Percentiles rank a stretch among this genome's conserved stretches.
Conservation (phyloP, 2,329 filamentous ascomycete species). For the Aspergillus japonicus region DNA sequence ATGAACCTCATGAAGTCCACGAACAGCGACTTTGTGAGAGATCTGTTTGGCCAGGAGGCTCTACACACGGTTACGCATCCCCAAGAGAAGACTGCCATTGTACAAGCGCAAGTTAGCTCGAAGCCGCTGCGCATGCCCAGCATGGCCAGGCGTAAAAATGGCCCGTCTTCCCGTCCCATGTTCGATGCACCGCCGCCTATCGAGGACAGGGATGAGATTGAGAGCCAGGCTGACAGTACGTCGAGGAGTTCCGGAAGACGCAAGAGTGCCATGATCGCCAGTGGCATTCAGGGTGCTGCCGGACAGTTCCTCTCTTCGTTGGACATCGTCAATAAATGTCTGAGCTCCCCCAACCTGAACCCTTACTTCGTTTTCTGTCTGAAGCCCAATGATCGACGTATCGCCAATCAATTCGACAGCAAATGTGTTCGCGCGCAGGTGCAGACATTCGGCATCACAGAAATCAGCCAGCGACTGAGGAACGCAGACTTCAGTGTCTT, state of each 20-base stretch:
- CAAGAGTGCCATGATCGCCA: conserved; percentile 41
- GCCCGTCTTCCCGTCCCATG: conserved; percentile 49
- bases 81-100: conserved; percentile 82
- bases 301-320: conserved; percentile 88
- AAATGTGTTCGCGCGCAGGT: conserved; percentile 95
- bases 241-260: conserved; percentile 31
- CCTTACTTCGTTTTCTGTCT: conserved; percentile 95
- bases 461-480: conserved; percentile 89
- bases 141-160: conserved; percentile 77
- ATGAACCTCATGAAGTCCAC: conserved; percentile 90
- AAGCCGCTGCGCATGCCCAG: conserved; percentile 91
- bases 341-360: conserved; percentile 80
- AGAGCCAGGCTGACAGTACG: conserved; percentile 34
- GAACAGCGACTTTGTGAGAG: conserved; percentile 82
- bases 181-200: conserved; percentile 26
- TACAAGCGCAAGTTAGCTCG: conserved; percentile 94
- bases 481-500: conserved; percentile 96
- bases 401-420: conserved; percentile 98
- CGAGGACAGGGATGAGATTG: conserved; percentile 43
- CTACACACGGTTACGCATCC: conserved; percentile 92
- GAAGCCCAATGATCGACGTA: conserved; percentile 94
- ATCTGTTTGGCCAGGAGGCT: conserved; percentile 94
- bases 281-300: conserved; percentile 73
- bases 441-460: conserved; percentile 92
- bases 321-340: conserved; percentile 84